Conservation (phyloP, 345 rosid species). For the Mangifera indica region DNA sequence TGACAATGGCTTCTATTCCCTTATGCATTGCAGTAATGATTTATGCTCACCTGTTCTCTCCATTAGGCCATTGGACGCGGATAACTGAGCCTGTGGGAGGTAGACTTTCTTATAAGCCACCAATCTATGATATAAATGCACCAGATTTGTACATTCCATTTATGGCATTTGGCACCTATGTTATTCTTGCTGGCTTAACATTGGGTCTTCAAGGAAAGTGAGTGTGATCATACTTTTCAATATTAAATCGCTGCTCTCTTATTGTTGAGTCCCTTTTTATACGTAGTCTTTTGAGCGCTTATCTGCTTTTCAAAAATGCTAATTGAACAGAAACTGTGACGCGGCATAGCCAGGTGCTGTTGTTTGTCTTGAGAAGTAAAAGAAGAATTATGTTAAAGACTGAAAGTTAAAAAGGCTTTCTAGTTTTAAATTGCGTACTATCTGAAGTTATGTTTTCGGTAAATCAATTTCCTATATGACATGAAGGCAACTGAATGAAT, state of each 20-base stretch:
- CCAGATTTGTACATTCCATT: conserved; percentile 94
- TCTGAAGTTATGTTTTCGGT: no score
- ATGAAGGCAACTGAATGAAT: conserved; percentile 2
- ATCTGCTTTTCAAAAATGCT: no score
- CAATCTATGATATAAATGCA: conserved; percentile 83
- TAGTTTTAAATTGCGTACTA: no score
- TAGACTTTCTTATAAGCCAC: conserved; percentile 93
- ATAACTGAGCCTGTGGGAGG: conserved; percentile 95
- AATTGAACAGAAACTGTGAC: no score
- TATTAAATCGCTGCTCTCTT: background rate
- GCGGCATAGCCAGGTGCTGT: no score
- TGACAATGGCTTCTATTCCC: background rate
- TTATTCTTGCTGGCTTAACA: conserved; percentile 81
- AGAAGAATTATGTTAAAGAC: no score
- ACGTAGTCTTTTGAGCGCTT: no score
- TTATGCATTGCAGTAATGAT: background rate
- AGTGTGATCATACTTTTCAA: conserved; percentile 27
- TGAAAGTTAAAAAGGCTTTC: no score
- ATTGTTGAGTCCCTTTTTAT: background rate
- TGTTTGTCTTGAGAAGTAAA: no score
- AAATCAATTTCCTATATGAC: background rate
- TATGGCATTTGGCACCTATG: conserved; percentile 90
- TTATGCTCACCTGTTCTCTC: conserved; percentile 15
- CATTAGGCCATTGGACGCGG: conserved; percentile 86
- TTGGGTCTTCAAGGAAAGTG: conserved; percentile 87